phyloP scores from a whole-genome alignment of 1,284 basidiomycete genomes.

The Dichomitus squalens region DNA sequence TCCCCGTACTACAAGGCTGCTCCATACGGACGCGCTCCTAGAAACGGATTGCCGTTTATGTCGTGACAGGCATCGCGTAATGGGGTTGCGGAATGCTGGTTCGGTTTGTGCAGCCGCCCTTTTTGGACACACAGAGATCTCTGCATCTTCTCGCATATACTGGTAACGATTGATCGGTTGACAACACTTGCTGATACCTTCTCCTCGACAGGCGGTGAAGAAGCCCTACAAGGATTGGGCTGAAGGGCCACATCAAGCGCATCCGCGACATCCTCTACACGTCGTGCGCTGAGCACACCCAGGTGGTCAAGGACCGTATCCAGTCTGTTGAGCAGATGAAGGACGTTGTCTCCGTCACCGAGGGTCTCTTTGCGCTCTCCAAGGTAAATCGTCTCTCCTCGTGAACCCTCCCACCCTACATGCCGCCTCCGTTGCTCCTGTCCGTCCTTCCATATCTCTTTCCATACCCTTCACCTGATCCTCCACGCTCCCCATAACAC shows the following conservation, averaged over 20 bases:
- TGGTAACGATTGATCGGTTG: no score
- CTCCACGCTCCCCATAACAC: not conserved
- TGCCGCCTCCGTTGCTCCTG: not conserved
- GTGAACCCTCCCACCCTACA: not conserved
- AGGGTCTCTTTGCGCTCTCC: constrained; percentile 90
- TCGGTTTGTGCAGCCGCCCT: no score
- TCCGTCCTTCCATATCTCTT: not conserved
- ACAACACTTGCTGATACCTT: no score
- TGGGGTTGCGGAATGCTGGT: no score
- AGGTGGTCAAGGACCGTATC: constrained; percentile 93
- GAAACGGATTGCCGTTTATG: no score
- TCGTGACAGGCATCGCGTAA: no score
- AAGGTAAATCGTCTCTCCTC: constrained; percentile 58
- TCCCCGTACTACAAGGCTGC: no score
- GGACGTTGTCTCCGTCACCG: constrained; percentile 89
- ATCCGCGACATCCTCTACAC: constrained; percentile 84
- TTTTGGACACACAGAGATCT: no score
- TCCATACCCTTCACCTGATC: not conserved
- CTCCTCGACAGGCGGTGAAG: constrained; percentile 43
- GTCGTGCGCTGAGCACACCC: constrained; percentile 89
- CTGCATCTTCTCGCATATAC: no score
- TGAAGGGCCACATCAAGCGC: constrained; percentile 79
- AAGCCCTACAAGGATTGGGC: constrained; percentile 96
- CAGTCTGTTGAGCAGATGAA: constrained; percentile 90
- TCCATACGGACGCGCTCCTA: not conserved